Evolutionary conservation across 371 early-diverging fungal genomes (phyloP).

Genomic region (Coemansia sp.): DNA sequence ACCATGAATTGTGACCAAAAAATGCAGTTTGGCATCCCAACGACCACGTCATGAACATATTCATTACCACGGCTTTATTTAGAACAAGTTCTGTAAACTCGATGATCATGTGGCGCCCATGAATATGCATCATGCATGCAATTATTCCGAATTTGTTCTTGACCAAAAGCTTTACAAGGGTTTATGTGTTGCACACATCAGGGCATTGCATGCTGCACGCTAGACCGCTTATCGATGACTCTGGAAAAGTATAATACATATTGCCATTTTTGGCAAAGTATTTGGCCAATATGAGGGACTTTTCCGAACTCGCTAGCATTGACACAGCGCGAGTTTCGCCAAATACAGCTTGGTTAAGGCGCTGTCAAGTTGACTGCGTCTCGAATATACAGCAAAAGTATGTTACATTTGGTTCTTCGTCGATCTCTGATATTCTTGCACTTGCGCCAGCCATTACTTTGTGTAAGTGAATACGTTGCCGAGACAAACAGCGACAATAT

Average conservation of each 20-base stretch:
- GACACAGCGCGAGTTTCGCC: not conserved
- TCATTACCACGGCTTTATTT: not conserved
- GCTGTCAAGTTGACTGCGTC: not conserved
- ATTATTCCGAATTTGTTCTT: not conserved
- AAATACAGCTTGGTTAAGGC: not conserved
- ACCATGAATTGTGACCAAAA: not conserved
- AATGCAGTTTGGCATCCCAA: not conserved
- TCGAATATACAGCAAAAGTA: not conserved
- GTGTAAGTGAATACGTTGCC: not conserved
- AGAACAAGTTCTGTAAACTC: not conserved
- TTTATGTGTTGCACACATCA: not conserved
- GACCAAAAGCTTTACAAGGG: not conserved
- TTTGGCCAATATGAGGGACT: not conserved
- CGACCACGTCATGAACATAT: not conserved
- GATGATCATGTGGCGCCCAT: not conserved
- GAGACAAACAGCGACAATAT: not conserved
- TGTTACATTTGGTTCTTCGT: not conserved
- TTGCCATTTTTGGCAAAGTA: not conserved
- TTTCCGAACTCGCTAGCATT: not conserved
- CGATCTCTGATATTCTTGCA: not conserved
- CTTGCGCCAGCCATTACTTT: no score
- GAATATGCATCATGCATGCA: not conserved
- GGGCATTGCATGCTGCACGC: not conserved
- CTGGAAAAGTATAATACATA: not conserved
- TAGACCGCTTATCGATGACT: not conserved